Conservation (phyloP, 345 rosid genomes). For the Pelargonium nanum region DNA sequence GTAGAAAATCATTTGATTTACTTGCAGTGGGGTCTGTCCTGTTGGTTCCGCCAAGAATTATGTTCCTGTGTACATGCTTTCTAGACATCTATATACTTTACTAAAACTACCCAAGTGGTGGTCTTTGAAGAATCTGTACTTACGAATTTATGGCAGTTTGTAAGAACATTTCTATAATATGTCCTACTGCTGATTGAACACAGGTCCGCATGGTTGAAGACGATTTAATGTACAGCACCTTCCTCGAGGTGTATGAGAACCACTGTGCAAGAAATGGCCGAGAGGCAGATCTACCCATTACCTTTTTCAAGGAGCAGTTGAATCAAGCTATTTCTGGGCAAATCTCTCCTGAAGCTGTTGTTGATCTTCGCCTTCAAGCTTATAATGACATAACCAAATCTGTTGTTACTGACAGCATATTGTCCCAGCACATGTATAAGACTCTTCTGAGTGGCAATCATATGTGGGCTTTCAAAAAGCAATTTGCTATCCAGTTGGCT, state of each 20-base stretch:
- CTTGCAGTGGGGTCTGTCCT: too few species aligned
- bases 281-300: constrained; percentile 86
- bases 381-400: constrained; percentile 70
- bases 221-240: constrained; percentile 90
- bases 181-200: not conserved
- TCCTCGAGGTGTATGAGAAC: constrained; percentile 97
- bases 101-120: too few species aligned
- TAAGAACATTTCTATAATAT: not conserved
- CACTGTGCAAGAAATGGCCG: constrained; percentile 87
- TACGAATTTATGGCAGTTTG: not conserved
- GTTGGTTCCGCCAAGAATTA: too few species aligned
- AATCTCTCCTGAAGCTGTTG: constrained; percentile 71
- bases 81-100: too few species aligned
- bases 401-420: constrained; percentile 66
- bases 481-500: constrained; percentile 91
- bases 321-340: constrained; percentile 92
- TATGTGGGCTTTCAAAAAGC: constrained; percentile 98
- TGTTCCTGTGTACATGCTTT: too few species aligned
- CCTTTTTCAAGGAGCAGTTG: constrained; percentile 83
- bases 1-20: too few species aligned
- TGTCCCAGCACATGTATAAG: constrained; percentile 96
- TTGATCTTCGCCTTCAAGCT: constrained; percentile 93
- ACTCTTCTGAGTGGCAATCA: constrained; percentile 78
- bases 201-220: constrained; percentile 99
- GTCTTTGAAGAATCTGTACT: too few species aligned